These are phyloP conservation scores for Lithohypha guttulata DNA, from an alignment of 2,329 filamentous ascomycete species.

Conservation along the genomic window DNA sequence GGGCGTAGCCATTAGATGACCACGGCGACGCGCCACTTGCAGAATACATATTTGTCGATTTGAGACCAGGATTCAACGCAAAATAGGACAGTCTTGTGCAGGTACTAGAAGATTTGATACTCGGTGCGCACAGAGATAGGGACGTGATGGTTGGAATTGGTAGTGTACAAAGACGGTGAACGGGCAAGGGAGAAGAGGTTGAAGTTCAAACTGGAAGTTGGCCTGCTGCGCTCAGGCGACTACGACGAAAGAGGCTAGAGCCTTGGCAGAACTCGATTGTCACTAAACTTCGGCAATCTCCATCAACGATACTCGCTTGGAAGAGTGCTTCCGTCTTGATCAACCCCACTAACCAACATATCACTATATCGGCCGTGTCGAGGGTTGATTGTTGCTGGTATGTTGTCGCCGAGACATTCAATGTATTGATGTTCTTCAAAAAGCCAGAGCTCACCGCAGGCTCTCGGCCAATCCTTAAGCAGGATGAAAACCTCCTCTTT, in stretches of 20 bases:
- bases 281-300: neutral
- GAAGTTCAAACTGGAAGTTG: too few relatives aligned
- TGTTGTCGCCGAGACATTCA: neutral
- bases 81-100: neutral
- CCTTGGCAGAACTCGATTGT: neutral
- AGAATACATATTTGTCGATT: constrained; percentile 18
- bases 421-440: constrained; percentile 72
- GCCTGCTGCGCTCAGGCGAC: neutral
- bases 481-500: constrained; percentile 89
- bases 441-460: constrained; percentile 92
- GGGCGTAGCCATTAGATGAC: constrained; percentile 16
- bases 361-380: too few relatives aligned
- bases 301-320: too few relatives aligned
- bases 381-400: too few relatives aligned
- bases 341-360: too few relatives aligned
- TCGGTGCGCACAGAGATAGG: neutral
- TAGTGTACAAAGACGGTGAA: neutral
- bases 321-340: too few relatives aligned
- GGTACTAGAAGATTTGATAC: too few relatives aligned
- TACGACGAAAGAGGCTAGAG: neutral
- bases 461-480: constrained; percentile 79
- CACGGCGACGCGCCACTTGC: constrained; percentile 17
- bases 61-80: neutral
- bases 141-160: neutral
- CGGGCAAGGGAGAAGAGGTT: neutral